Conservation (phyloP, 148 eudicot genomes). For the Heliosperma pusillum region DNA sequence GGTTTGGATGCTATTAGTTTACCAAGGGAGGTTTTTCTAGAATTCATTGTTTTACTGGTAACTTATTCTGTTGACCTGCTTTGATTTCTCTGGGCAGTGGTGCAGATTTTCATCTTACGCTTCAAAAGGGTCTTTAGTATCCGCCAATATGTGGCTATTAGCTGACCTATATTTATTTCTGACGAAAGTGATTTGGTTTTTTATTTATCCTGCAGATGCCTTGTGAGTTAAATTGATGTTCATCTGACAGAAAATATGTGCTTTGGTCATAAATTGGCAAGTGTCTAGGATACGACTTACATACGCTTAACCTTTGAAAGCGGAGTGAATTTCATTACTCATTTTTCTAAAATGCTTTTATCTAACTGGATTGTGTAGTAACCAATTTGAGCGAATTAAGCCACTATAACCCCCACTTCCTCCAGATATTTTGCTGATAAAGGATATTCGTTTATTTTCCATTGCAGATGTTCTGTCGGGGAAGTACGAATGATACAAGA, state of each 20-base stretch:
- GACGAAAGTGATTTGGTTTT: background rate
- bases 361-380: background rate
- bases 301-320: background rate
- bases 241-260: background rate
- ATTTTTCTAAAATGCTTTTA: background rate
- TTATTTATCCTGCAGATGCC: background rate
- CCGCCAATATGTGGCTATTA: too few species aligned
- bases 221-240: background rate
- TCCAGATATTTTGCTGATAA: background rate
- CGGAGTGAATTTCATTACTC: background rate
- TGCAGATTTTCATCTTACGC: background rate
- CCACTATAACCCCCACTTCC: background rate
- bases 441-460: conserved; percentile 18
- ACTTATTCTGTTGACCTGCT: background rate
- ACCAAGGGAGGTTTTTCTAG: too few species aligned
- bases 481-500: conserved; percentile 89
- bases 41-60: too few species aligned
- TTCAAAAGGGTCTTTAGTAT: background rate
- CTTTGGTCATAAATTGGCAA: background rate
- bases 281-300: background rate
- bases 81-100: background rate
- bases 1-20: too few species aligned
- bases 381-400: background rate
- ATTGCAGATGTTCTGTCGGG: conserved; percentile 92
- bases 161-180: background rate